A percentile compares a stretch with the other conserved stretches of the same genome.
These are phyloP conservation scores for Yamadazyma ubonensis DNA, from an alignment of 805 yeast species.

Conservation along the genomic window DNA sequence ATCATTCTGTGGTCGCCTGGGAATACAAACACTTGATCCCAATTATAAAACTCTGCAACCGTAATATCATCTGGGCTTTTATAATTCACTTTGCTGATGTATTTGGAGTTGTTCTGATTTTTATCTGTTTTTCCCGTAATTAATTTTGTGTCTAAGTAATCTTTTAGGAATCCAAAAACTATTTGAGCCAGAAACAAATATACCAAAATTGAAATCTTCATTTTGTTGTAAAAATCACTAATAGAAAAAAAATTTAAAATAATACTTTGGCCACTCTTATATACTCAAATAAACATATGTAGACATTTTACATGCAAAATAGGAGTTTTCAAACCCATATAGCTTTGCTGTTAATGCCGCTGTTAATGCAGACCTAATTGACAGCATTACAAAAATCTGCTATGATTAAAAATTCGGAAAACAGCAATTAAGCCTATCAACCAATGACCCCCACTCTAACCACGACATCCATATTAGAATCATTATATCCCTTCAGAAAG, in stretches of 20 bases:
- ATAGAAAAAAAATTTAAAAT: background rate
- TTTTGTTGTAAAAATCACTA: slow-evolving; percentile 1
- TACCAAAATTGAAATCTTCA: background rate
- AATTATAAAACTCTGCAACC: slow-evolving; percentile 6
- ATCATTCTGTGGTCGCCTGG: slow-evolving; percentile 8
- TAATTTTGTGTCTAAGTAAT: background rate
- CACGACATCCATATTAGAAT: too few relatives aligned
- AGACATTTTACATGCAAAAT: too few relatives aligned
- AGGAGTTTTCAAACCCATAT: too few relatives aligned
- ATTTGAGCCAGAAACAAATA: background rate
- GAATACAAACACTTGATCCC: slow-evolving; percentile 10
- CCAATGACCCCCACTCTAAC: too few relatives aligned
- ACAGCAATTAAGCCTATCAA: too few relatives aligned
- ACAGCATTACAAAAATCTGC: too few relatives aligned
- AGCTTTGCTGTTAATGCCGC: too few relatives aligned
- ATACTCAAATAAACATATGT: too few relatives aligned
- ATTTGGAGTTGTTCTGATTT: background rate
- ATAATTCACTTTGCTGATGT: slow-evolving; percentile 1
- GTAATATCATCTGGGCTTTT: slow-evolving; percentile 7
- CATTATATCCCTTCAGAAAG: too few relatives aligned
- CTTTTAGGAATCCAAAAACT: background rate
- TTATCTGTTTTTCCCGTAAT: background rate
- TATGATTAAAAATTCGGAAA: too few relatives aligned
- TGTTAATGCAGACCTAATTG: too few relatives aligned
- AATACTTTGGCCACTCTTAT: too few relatives aligned